Conservation (phyloP, 1,284 basidiomycete species). For the Pyrrhoderma lamaoense region DNA sequence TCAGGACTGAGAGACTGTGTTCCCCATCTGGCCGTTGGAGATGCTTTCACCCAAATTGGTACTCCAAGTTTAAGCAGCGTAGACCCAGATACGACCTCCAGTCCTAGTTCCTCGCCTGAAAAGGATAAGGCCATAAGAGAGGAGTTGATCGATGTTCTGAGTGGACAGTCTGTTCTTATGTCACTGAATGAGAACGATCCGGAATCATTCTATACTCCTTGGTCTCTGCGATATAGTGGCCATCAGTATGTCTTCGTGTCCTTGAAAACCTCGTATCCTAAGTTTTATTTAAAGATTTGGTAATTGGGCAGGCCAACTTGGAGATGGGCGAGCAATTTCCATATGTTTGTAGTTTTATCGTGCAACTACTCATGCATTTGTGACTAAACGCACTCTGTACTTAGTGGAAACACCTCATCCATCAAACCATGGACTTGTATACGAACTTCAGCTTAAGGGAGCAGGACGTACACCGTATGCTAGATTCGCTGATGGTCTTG, state of each 20-base stretch:
- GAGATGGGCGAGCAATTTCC: slow-evolving; percentile 90
- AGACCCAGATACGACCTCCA: slow-evolving; percentile 19
- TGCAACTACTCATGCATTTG: background rate
- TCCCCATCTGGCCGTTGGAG: slow-evolving; percentile 83
- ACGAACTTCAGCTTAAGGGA: slow-evolving; percentile 92
- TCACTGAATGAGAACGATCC: slow-evolving; percentile 31
- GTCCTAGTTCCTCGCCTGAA: slow-evolving; percentile 27
- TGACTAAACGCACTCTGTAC: background rate
- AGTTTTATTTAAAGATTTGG: slow-evolving; percentile 52
- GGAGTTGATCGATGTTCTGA: slow-evolving; percentile 74
- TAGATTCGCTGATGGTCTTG: slow-evolving; percentile 85
- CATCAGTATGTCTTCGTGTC: slow-evolving; percentile 48
- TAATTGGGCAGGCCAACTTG: slow-evolving; percentile 91
- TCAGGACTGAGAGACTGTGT: slow-evolving; percentile 67
- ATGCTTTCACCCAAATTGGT: slow-evolving; percentile 62
- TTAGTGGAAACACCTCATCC: slow-evolving; percentile 74
- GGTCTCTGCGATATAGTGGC: slow-evolving; percentile 83
- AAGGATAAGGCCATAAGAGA: slow-evolving; percentile 43
- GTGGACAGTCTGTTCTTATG: slow-evolving; percentile 71
- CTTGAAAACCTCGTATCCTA: background rate
- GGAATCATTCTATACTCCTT: slow-evolving; percentile 65
- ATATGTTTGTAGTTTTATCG: slow-evolving; percentile 46
- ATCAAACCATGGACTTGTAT: slow-evolving; percentile 43
- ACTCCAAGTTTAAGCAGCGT: slow-evolving; percentile 39
- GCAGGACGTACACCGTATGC: slow-evolving; percentile 93